phyloP scores from a whole-genome alignment of 2,329 filamentous ascomycete genomes.

The Aspergillus sp. region DNA sequence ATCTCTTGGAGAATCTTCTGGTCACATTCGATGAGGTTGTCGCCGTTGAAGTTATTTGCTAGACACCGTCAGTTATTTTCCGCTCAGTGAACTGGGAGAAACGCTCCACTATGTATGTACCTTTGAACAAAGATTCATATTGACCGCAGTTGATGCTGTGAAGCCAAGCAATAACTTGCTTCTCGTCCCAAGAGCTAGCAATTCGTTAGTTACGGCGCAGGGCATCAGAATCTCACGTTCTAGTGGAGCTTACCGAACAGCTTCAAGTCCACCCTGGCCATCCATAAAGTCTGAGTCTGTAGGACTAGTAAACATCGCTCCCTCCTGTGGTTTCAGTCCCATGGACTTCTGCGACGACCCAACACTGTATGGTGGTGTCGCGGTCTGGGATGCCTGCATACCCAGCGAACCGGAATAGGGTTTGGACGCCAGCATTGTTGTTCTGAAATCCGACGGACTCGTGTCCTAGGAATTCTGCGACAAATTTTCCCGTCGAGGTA shows the following conservation, averaged over 20 bases:
- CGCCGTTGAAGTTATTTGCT: conserved; percentile 93
- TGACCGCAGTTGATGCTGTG: conserved; percentile 86
- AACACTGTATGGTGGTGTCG: conserved; percentile 26
- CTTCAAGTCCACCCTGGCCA: conserved; percentile 62
- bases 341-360: conserved; percentile 22
- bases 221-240: neutral
- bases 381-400: conserved; percentile 27
- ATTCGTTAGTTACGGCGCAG: conserved; percentile 13
- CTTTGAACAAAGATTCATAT: conserved; percentile 82
- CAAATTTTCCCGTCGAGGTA: neutral
- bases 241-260: conserved; percentile 53
- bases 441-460: neutral
- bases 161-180: conserved; percentile 84
- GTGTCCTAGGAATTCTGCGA: neutral
- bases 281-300: conserved; percentile 93
- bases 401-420: conserved; percentile 29
- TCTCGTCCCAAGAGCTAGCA: conserved; percentile 73
- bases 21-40: conserved; percentile 94
- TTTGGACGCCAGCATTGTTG: conserved; percentile 38
- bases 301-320: conserved; percentile 61
- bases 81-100: neutral
- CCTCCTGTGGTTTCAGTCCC: conserved; percentile 26
- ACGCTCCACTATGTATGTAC: conserved; percentile 26
- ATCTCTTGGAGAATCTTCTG: conserved; percentile 95
- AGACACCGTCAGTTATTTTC: conserved; percentile 13